These are phyloP conservation scores for Arthonia radiata DNA, from an alignment of 495 filamentous ascomycete species.

Conservation along the genomic window DNA sequence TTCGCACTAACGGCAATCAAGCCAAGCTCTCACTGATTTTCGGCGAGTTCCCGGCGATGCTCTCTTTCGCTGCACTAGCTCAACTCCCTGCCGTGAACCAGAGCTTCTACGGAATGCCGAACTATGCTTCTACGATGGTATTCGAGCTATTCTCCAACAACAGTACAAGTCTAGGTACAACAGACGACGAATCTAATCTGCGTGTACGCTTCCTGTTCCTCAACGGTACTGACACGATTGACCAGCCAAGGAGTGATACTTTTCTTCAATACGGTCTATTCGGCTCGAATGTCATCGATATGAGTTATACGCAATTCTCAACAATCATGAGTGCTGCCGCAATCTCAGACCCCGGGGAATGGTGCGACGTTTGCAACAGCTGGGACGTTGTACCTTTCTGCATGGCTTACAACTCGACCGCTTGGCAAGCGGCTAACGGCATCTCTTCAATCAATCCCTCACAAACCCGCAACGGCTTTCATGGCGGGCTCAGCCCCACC, in stretches of 20 bases:
- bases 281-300: conserved; percentile 24
- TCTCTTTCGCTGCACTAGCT: conserved; percentile 27
- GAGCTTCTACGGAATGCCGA: conserved; percentile 23
- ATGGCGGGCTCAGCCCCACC: too few relatives aligned
- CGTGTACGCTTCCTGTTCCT: conserved; percentile 30
- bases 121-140: conserved; percentile 27
- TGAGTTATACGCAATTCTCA: conserved; percentile 40
- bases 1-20: conserved; percentile 13
- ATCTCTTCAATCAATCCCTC: too few relatives aligned
- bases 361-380: conserved; percentile 51
- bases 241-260: too few relatives aligned
- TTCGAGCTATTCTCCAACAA: conserved; percentile 27
- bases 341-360: conserved; percentile 29
- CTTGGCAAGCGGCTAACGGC: too few relatives aligned
- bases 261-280: conserved; percentile 44
- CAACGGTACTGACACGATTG: conserved; percentile 25
- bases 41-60: conserved; percentile 24
- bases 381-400: too few relatives aligned
- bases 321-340: conserved; percentile 33
- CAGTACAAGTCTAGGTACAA: conserved; percentile 12
- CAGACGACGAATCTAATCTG: conserved; percentile 19
- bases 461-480: too few relatives aligned
- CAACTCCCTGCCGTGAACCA: conserved; percentile 12
- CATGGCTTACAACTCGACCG: too few relatives aligned
- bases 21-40: conserved; percentile 21